Conservation (phyloP, 2,329 filamentous ascomycete genomes). For the Penicillium polonicum region DNA sequence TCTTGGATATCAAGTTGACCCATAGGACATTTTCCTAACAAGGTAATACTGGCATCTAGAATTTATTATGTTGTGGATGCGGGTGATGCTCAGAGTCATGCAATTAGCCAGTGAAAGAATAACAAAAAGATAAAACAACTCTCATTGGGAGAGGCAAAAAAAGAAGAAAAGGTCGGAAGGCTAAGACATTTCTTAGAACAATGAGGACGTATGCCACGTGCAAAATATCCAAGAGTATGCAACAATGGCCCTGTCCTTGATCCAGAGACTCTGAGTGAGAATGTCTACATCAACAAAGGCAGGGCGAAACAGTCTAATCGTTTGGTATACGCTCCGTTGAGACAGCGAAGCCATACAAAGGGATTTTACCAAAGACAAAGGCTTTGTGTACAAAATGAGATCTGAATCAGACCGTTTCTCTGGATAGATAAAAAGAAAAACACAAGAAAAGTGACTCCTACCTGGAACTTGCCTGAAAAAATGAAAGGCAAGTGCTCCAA, state of each 20-base stretch:
- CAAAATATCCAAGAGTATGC: neutral
- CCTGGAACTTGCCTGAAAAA: conserved; percentile 1
- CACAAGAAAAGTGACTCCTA: neutral
- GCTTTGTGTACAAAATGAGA: neutral
- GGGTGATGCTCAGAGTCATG: neutral
- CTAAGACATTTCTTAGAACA: neutral
- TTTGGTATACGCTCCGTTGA: neutral
- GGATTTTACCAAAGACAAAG: neutral
- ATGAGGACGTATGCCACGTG: neutral
- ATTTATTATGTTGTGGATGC: too few species aligned
- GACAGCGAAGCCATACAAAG: neutral
- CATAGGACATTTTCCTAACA: neutral
- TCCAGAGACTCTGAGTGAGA: neutral
- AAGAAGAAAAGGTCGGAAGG: neutral
- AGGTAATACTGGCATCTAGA: too few species aligned
- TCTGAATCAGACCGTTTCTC: neutral
- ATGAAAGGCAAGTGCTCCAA: conserved; percentile 2
- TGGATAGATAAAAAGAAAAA: neutral
- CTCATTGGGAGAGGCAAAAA: neutral
- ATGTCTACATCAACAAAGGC: neutral
- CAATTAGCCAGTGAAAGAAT: neutral
- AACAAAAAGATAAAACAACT: neutral
- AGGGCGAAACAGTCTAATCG: neutral
- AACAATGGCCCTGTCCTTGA: conserved; percentile 7
- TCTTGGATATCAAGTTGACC: neutral